These are phyloP conservation scores for Fraxinus greggii DNA, from an alignment of 305 asterid genomes.

Conservation along the genomic window DNA sequence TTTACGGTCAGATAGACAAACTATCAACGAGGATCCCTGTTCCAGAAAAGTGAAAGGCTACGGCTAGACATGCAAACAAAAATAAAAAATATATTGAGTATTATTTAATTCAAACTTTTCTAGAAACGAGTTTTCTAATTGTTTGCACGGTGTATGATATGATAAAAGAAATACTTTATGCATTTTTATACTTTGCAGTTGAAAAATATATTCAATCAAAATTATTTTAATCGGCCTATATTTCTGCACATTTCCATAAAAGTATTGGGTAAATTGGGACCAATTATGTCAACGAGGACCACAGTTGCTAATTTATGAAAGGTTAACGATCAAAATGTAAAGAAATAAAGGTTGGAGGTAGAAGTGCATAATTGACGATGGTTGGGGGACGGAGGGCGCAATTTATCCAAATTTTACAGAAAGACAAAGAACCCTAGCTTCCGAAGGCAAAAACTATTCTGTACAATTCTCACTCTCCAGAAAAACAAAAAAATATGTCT, in stretches of 20 bases:
- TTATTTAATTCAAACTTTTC: not conserved
- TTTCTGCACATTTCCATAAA: too few species aligned
- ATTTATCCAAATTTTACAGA: not conserved
- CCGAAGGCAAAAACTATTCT: not conserved
- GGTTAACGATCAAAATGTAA: not conserved
- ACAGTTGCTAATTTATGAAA: not conserved
- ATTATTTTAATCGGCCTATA: too few species aligned
- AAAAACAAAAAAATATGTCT: conserved; percentile 22
- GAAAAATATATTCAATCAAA: not conserved
- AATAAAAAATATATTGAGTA: too few species aligned
- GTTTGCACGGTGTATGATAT: too few species aligned
- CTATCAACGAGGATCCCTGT: not conserved
- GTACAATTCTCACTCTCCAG: not conserved
- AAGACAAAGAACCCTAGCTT: not conserved
- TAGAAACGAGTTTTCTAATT: not conserved
- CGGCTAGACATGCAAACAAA: not conserved
- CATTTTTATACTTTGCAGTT: not conserved
- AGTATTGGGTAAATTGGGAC: not conserved
- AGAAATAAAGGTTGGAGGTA: not conserved
- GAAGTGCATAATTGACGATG: not conserved
- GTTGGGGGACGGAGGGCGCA: not conserved
- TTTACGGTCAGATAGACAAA: not conserved
- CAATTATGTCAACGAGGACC: not conserved
- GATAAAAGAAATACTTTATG: not conserved
- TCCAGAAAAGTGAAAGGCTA: not conserved